Base-by-base conservation (phyloP, 805 yeast genomes). In the Metschnikowia hibisci region DNA sequence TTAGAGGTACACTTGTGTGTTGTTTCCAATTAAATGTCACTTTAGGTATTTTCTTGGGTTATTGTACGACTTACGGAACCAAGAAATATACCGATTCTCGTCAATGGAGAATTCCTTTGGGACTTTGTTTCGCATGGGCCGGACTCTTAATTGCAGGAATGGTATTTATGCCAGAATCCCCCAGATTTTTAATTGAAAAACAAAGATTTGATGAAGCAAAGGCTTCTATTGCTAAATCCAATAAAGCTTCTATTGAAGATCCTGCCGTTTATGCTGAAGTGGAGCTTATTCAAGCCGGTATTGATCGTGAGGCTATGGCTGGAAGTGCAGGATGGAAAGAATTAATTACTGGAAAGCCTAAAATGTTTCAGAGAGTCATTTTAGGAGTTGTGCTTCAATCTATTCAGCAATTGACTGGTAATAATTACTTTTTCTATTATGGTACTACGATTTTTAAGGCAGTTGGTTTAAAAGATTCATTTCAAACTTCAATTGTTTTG, bases 1-100 rank as follows among this genome's bases (percentile, higher is more conserved):
- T 82, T 34, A 78, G 89, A 77, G 88, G 88, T 62, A 71, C 85
- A 31, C 71, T 82, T 45, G 87, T 83, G 41, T 77, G 83, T 32
- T 76, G 80, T 54, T 83, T 76, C 71, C 89, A 83, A 65, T 69
- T 83, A 61, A 78, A 76, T 76, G 77, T 82, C 51, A 82, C 88
- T 32, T 65, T 77, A 38, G 89, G 88, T 69, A 82, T 82, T 53
- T 78, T 82, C 60, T 62, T 82, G 46, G 89, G 88, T 57, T 80
- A 81, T 67, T 76, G 85, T 64, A 71, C 80, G 35, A 79, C 78
- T 43, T 82, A 70, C 59, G 87, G 83, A 52, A 80, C 87, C 47
- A 76, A 77, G 67, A 65, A 60, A 39, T 76, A 74, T 57, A 23
- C 46, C 20, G 74, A 71, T 57, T 74, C 80, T 11, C 67, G 73